Base-by-base conservation (phyloP, 352 stramenopile genomes). In the Pythium diclinum region DNA sequence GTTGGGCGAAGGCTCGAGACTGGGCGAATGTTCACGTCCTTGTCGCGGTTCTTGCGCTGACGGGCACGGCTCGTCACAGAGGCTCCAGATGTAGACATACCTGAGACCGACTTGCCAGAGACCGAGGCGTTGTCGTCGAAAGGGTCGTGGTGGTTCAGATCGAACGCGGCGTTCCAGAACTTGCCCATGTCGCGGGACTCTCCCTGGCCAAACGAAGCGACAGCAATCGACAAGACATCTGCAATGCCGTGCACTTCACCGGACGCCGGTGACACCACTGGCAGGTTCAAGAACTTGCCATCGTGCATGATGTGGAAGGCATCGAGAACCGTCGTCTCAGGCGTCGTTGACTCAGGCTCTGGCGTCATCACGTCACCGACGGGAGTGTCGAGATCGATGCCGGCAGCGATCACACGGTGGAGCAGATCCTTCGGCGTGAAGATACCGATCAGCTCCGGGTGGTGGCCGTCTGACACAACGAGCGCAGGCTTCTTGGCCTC, bases 291-390 rank as follows among this genome's bases (percentile, higher is more conserved):
- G 70, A 99, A 99, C 48, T 95, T 96, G 25, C 98, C 95, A 56
- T 99, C 96, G 61, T 98, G 96, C 96, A 99, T 99, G 53, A 98
- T 98, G 73, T 99, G 96, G 68, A 99, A 92, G 0, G 96, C 97
- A 63, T 99, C 97, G 11, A 99, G 68, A 11, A 99, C 89, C 0
- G 94, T 97, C 7, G 96, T 98, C 34, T 98, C 91, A 10, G 93
- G 91, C 6, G 78, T 75, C 13, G 97, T 95, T 3, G 88, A 91
- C 67, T 99, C 97, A 6, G 97, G 97, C 59, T 98, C 96, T 1
- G 88, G 83, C 3, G 97, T 99, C 96, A 99, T 99, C 21, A 96
- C 86, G 1, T 93, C 79, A 34, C 80, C 83, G 11, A 99, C 89
- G 6, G 72, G 73, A n/a, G 93, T 99, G 4, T 94, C 71, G 16